phyloP scores from a whole-genome alignment of 2,329 filamentous ascomycete genomes.

The Microdochium nivale region DNA sequence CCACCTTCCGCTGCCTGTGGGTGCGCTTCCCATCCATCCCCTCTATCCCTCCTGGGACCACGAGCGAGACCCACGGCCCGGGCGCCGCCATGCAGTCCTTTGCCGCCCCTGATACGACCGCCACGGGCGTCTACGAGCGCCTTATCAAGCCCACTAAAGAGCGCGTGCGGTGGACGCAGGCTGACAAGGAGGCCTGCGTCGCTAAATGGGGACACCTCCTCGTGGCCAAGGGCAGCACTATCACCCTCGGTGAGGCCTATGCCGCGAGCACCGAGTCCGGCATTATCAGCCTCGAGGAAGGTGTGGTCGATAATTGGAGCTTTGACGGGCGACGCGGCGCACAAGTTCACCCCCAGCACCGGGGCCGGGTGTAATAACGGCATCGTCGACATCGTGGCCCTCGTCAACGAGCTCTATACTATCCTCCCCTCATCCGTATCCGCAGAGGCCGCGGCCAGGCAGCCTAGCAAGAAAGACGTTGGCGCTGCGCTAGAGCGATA shows the following conservation, averaged over 20 bases:
- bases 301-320: conserved; percentile 25
- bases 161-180: conserved; percentile 13
- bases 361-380: conserved; percentile 26
- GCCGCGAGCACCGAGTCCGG: conserved; percentile 12
- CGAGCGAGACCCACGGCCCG: conserved; percentile 20
- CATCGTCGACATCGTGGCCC: conserved; percentile 20
- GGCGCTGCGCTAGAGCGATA: not conserved
- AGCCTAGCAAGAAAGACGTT: not conserved
- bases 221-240: conserved; percentile 2
- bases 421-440: not conserved
- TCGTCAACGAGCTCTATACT: conserved; percentile 17
- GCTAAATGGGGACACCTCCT: conserved; percentile 16
- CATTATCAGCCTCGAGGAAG: conserved; percentile 27
- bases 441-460: not conserved
- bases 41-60: conserved; percentile 11
- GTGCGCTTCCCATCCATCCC: conserved; percentile 16
- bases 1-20: conserved; percentile 24
- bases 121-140: conserved; percentile 24
- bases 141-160: conserved; percentile 15
- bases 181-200: conserved; percentile 17
- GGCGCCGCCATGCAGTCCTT: conserved; percentile 18
- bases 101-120: conserved; percentile 16
- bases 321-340: conserved; percentile 25
- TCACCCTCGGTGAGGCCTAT: conserved; percentile 23
- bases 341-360: conserved; percentile 27